A percentile compares a stretch with the other conserved stretches of the same genome.
phyloP scores from a whole-genome alignment of 768 basidiomycete genomes.

The Mycena latifolia region DNA sequence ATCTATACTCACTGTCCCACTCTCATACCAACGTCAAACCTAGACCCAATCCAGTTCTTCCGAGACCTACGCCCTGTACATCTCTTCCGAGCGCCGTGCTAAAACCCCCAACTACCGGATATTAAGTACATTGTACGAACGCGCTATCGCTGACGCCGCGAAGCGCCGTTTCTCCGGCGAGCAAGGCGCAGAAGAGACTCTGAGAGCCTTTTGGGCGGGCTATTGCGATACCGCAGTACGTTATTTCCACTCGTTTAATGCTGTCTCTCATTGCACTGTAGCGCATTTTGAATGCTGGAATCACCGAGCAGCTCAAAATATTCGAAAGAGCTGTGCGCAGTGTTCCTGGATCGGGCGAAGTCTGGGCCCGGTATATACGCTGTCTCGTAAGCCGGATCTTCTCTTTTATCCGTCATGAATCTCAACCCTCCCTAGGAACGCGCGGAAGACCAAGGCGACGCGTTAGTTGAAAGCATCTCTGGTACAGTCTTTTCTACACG shows the following conservation, averaged over 20 bases:
- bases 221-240: constrained; percentile 80
- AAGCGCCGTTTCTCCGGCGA: constrained; percentile 68
- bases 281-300: constrained; percentile 61
- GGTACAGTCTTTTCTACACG: constrained; percentile 11
- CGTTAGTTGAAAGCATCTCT: constrained; percentile 37
- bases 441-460: constrained; percentile 46
- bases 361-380: constrained; percentile 85
- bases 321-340: constrained; percentile 76
- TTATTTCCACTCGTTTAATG: constrained; percentile 4
- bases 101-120: constrained; percentile 71
- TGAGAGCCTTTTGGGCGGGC: constrained; percentile 79
- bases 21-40: constrained; percentile 2
- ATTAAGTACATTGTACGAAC: constrained; percentile 74
- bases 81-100: constrained; percentile 70
- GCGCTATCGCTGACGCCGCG: constrained; percentile 81
- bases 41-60: constrained; percentile 61
- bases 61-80: constrained; percentile 72
- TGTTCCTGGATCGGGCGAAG: constrained; percentile 80
- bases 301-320: constrained; percentile 54
- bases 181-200: constrained; percentile 64
- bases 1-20: not conserved
- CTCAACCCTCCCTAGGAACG: constrained; percentile 53
- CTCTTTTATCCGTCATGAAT: constrained; percentile 9
- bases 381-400: constrained; percentile 62
- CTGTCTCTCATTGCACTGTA: constrained; percentile 37